A percentile compares a stretch with the other conserved stretches of the same genome.
Conservation (phyloP, 257 asterid genomes). For the Nicotiana paniculata region DNA sequence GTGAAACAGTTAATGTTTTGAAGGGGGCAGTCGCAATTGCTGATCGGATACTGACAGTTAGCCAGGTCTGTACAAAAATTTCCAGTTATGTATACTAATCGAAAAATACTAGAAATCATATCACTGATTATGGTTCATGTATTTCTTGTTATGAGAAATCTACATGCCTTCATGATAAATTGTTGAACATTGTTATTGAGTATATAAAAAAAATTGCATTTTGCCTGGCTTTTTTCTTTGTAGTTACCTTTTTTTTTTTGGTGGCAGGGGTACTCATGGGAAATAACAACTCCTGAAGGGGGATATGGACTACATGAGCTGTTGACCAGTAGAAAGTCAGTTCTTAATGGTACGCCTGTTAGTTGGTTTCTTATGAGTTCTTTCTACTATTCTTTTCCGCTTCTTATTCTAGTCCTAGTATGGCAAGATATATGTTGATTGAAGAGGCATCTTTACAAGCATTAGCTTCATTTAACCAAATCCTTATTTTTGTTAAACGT, state of each 20-base stretch:
- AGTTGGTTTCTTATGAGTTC: not conserved
- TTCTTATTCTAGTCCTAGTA: not conserved
- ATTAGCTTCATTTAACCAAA: not conserved
- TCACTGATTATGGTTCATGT: not conserved
- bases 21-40: slow-evolving; percentile 90
- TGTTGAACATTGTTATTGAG: not conserved
- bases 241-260: slow-evolving; percentile 4
- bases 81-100: not conserved
- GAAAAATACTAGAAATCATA: not conserved
- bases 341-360: slow-evolving; percentile 53
- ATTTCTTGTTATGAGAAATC: not conserved
- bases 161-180: not conserved
- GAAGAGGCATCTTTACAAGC: not conserved
- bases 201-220: not conserved
- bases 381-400: not conserved
- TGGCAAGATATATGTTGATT: not conserved
- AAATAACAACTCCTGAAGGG: slow-evolving; percentile 93
- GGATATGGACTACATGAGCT: slow-evolving; percentile 83
- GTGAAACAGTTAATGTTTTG: slow-evolving; percentile 88
- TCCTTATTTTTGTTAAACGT: not conserved
- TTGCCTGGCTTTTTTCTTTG: not conserved
- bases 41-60: slow-evolving; percentile 88
- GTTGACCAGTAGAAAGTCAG: slow-evolving; percentile 53
- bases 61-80: slow-evolving; percentile 51
- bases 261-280: slow-evolving; percentile 91